Evolutionary conservation across 1,139 yeast genomes (phyloP), one percentile per base, ranked within the genome.

Genomic region (Suzukiozyma palmioleophila): DNA sequence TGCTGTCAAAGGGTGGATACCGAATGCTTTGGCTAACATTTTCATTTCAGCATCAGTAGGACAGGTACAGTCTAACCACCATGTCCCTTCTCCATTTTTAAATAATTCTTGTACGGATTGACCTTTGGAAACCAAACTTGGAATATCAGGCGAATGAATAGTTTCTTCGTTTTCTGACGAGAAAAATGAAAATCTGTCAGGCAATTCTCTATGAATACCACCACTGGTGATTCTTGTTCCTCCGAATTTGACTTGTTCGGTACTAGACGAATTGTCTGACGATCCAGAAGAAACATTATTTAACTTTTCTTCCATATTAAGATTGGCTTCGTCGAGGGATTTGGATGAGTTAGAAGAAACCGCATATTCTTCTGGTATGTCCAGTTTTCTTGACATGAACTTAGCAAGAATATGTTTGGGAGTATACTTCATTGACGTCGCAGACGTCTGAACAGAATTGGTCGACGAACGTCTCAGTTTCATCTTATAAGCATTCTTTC

Each of bases 121-220:
- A 2, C 80, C 84, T 1, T 82, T 81, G 14, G 69, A 68, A 4
- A 85, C 77, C 44, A 90, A 65, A 1, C 92, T 77, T 3, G 94
- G 84, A 32, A 90, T 70, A 54, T 88, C 96, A 1, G 95, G 83
- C 1, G 96, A 85, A 62, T 90, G 97, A 13, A 86, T 74, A 0
- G 97, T 92, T 53, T 84, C 95, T 43, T 88, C 96, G 8, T 81
- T 68, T 42, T 84, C 88, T 0, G 94, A 78, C 32, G 82, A 79
- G 59, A 88, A 90, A 57, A 87, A 87, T 27, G 94, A 79, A 60
- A 85, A 90, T 42, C 97, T 66, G 50, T 85, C 90, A 13, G 89
- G 88, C 26, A 58, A 50, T 8, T 42, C 28, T 16, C 27, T 35
- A 7, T 32, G 16, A 27, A 30, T 36, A 13, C 32, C 35, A 13